Conservation (phyloP, 495 filamentous ascomycete genomes). For the Talaromyces ruber region DNA sequence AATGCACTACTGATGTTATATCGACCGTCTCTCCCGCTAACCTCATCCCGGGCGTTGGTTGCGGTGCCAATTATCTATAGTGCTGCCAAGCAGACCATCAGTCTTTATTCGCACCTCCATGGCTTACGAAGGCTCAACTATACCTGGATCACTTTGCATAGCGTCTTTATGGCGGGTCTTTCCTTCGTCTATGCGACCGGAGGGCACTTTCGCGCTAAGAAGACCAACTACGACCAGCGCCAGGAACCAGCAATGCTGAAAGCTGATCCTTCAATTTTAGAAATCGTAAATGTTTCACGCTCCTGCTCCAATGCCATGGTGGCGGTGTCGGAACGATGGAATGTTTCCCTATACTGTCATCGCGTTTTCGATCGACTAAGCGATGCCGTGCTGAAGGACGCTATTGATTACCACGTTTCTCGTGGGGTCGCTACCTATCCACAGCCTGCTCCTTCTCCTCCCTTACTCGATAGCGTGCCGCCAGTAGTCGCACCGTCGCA, state of each 20-base stretch:
- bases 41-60: slow-evolving; percentile 4
- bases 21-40: slow-evolving; percentile 12
- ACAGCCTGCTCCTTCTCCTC: too few relatives aligned
- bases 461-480: too few relatives aligned
- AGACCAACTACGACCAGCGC: background rate
- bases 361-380: slow-evolving; percentile 20
- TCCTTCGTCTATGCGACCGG: slow-evolving; percentile 17
- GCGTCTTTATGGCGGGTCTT: slow-evolving; percentile 19
- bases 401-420: slow-evolving; percentile 11
- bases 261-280: slow-evolving; percentile 12
- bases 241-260: background rate
- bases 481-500: too few relatives aligned
- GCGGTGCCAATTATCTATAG: slow-evolving; percentile 13
- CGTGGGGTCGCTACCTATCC: too few relatives aligned
- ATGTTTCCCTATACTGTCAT: slow-evolving; percentile 13
- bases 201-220: slow-evolving; percentile 13
- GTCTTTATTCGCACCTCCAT: slow-evolving; percentile 14
- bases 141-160: slow-evolving; percentile 19
- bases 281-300: slow-evolving; percentile 17
- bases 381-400: slow-evolving; percentile 16
- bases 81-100: slow-evolving; percentile 14
- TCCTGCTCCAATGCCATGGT: slow-evolving; percentile 19
- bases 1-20: slow-evolving; percentile 19
- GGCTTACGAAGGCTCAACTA: slow-evolving; percentile 18
- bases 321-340: slow-evolving; percentile 18